Conservation (phyloP, 306 rosid genomes). For the Trifolium fragiferum region DNA sequence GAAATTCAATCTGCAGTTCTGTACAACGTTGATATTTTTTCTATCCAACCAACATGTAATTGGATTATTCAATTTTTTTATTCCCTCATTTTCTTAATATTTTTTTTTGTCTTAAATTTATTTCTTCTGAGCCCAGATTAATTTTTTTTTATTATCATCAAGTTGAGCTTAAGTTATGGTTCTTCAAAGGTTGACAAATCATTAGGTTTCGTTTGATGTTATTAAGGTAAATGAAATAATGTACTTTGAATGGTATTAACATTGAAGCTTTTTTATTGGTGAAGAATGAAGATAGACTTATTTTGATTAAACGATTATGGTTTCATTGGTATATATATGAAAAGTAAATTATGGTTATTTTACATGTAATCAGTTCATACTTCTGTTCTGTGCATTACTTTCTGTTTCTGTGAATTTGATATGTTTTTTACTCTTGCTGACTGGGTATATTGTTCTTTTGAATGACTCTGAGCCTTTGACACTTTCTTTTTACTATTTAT, state of each 20-base stretch:
- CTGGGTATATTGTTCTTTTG: neutral
- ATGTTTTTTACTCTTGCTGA: conserved; percentile 29
- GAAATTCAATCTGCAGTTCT: conserved; percentile 18
- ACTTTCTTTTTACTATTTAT: conserved; percentile 41
- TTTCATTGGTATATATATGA: neutral
- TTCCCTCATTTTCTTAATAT: conserved; percentile 24
- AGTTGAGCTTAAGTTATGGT: neutral
- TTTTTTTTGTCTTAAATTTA: neutral
- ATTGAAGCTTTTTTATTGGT: conserved; percentile 12
- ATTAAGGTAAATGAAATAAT: conserved; percentile 1
- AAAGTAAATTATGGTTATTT: conserved; percentile 4
- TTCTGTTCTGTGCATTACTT: conserved; percentile 7
- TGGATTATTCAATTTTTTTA: conserved; percentile 5
- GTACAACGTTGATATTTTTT: conserved; percentile 9
- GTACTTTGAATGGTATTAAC: neutral
- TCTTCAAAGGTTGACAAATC: neutral
- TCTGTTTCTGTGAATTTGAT: conserved; percentile 19
- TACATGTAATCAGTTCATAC: conserved; percentile 18
- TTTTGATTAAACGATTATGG: conserved; percentile 2
- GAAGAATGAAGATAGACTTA: neutral
- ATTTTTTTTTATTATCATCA: neutral
- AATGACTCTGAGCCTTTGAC: conserved; percentile 25
- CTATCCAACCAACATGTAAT: neutral
- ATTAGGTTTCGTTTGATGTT: conserved; percentile 8
- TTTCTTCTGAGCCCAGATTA: neutral